A percentile compares a stretch with the other conserved stretches of the same genome.
Conservation (phyloP, 75 land plant genomes). For the Azolla pinnata region DNA sequence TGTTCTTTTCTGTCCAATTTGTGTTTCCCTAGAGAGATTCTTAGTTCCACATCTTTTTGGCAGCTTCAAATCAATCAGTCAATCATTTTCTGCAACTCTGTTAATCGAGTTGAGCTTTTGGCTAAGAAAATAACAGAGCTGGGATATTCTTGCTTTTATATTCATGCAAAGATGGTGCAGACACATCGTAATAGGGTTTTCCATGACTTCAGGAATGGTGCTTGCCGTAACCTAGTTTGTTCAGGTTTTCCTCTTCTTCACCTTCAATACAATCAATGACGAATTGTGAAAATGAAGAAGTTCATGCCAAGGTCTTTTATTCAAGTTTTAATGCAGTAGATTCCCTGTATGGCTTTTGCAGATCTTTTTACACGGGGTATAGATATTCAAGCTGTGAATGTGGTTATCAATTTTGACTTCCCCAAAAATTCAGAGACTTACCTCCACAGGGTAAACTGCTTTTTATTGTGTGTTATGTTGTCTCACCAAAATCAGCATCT, state of each 20-base stretch:
- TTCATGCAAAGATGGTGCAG: slow-evolving; percentile 96
- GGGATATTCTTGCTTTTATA: slow-evolving; percentile 93
- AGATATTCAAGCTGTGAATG: slow-evolving; percentile 93
- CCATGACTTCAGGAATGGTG: slow-evolving; percentile 97
- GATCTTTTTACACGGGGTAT: slow-evolving; percentile 92
- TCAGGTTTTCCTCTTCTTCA: slow-evolving; percentile 61
- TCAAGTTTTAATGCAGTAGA: no score
- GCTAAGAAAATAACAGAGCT: slow-evolving; percentile 96
- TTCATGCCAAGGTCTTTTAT: no score
- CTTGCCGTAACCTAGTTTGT: slow-evolving; percentile 89
- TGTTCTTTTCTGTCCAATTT: not conserved
- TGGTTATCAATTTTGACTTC: slow-evolving; percentile 92
- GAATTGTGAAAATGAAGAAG: slow-evolving; percentile 6
- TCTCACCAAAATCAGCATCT: not conserved
- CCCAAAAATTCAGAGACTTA: slow-evolving; percentile 94
- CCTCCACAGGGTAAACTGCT: slow-evolving; percentile 81
- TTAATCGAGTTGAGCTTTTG: slow-evolving; percentile 91
- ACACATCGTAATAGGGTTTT: slow-evolving; percentile 87
- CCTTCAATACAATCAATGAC: not conserved
- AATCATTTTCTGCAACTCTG: slow-evolving; percentile 94
- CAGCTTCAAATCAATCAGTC: slow-evolving; percentile 98
- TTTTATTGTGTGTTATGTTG: not conserved
- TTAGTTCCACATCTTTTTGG: slow-evolving; percentile 6
- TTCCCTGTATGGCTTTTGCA: no score
- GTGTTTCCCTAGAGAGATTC: not conserved